These are phyloP conservation scores for peach (Prunus persica) DNA, from an alignment of 306 rosid genomes.

Conservation along the genomic window Prunus_persica_NCBIv2 NC_034013.1:15957001-15957500, in stretches of 20 bases:
- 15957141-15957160: neutral
- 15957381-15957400: neutral
- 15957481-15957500: neutral
- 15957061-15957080: neutral
- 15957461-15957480: neutral
- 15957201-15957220: slow-evolving; percentile 16
- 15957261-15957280: slow-evolving; percentile 4
- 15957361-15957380: neutral
- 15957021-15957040: no score
- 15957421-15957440: neutral
- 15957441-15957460: slow-evolving; percentile 6
- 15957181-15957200: slow-evolving; percentile 12
- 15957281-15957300: neutral
- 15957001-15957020: no score
- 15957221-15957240: slow-evolving; percentile 18
- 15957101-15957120: neutral
- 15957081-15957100: neutral
- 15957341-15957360: neutral
- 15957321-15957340: neutral
- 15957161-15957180: neutral
- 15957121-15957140: neutral
- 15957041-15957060: no score
- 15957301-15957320: neutral
- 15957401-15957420: slow-evolving; percentile 4
- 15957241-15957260: slow-evolving; percentile 3